Evolutionary conservation across 2,329 filamentous ascomycete species (phyloP).

Genomic region (Zymoseptoria crescenta): DNA sequence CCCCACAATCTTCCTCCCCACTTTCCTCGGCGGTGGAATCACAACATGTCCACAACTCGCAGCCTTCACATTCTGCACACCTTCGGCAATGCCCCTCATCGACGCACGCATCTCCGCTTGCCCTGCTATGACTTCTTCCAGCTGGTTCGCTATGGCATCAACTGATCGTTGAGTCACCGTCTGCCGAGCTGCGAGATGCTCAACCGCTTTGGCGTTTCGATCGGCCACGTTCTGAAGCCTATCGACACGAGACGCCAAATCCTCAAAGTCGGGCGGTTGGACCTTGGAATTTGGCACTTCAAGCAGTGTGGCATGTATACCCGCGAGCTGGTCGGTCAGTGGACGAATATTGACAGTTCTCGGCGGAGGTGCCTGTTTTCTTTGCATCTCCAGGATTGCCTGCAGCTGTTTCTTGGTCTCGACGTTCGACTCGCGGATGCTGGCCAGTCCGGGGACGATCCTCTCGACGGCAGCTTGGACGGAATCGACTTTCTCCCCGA

Average conservation of each 20-base stretch:
- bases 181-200: constrained; percentile 7
- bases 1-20: constrained; percentile 25
- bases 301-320: constrained; percentile 14
- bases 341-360: constrained; percentile 18
- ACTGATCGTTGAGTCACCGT: constrained; percentile 12
- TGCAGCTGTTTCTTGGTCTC: constrained; percentile 15
- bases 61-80: constrained; percentile 16
- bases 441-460: constrained; percentile 7
- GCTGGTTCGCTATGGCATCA: constrained; percentile 20
- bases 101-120: constrained; percentile 23
- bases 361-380: background rate
- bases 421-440: constrained; percentile 15
- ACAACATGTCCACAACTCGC: constrained; percentile 23
- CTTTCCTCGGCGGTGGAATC: constrained; percentile 26
- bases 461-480: background rate
- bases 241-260: constrained; percentile 22
- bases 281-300: constrained; percentile 18
- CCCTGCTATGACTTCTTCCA: constrained; percentile 20
- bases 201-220: constrained; percentile 19
- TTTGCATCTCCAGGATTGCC: constrained; percentile 11
- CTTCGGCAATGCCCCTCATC: constrained; percentile 17
- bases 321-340: constrained; percentile 19
- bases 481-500: constrained; percentile 9
- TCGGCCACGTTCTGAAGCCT: constrained; percentile 26
- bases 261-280: constrained; percentile 22